Evolutionary conservation across 371 early-diverging fungal genomes (phyloP), one percentile per base, ranked within the genome.

Genomic region (Ecytonucleospora hepatopenaei): DNA sequence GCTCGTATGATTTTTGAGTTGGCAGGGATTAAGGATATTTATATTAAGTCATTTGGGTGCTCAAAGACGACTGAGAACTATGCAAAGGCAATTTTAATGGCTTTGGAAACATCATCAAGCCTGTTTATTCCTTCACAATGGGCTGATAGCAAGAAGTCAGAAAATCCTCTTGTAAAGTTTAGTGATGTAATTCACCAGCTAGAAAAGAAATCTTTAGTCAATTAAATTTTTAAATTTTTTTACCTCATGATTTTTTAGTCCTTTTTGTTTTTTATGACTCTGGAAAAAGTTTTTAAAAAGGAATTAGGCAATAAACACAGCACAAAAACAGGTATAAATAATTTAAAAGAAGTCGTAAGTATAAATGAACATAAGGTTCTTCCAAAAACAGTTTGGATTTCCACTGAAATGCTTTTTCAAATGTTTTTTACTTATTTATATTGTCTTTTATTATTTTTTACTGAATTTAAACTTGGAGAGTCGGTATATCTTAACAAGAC

Each of bases 1-100:
- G 88, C 90, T 82, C 93, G 93, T 89, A 91, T 88, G 85, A 87
- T 97, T 65, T 86, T 94, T 76, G 85, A 90, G 83, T 84, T 94
- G 68, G 97, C 96, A 76, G 96, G 97, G 86, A 87, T 95, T 81
- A 84, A 87, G 76, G 97, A 97, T 84, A 88, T 90, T 84, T 97
- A 91, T 86, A 92, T 94, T 77, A 84, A 88, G 68, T 84, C 92
- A 77, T 83, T 87, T 71, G 97, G 97, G 75, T 85, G 87, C 65
- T 85, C 85, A 74, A 80, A 74, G 66, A 85, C 85, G 59, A 82
- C 82, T 49, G 85, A 96, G 82, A 97, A 97, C 90, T 93, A 94
- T 80, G 92, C 94, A 81, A 93, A 93, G 88, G 97, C 97, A 65
- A 89, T 92, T 72, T 89, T 97, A 82, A 85, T 87, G 78, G 96